Percentiles rank a stretch among this genome's conserved stretches.
phyloP scores from a whole-genome alignment of 306 rosid species.

The Datisca glomerata region DNA sequence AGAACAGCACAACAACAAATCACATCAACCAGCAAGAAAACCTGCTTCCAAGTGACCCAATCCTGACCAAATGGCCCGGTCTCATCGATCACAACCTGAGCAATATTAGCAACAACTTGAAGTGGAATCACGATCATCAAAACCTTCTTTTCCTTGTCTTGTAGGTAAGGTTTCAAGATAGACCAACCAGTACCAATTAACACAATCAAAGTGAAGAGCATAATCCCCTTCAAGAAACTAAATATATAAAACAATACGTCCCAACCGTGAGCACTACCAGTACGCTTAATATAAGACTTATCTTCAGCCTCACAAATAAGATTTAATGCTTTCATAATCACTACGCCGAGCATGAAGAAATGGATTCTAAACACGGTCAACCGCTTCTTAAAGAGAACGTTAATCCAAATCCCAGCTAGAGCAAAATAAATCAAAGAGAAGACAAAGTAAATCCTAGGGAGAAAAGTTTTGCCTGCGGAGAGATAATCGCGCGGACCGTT shows the following conservation, averaged over 20 bases:
- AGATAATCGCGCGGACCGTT: constrained; percentile 49
- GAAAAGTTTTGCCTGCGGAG: constrained; percentile 65
- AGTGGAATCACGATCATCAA: constrained; percentile 87
- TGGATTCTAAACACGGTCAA: constrained; percentile 73
- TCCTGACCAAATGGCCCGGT: constrained; percentile 71
- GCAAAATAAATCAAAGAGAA: constrained; percentile 41
- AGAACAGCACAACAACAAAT: constrained; percentile 88
- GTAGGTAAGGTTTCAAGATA: constrained; percentile 73
- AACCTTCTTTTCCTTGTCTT: constrained; percentile 92
- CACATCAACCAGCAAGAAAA: constrained; percentile 80
- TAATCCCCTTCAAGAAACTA: constrained; percentile 79
- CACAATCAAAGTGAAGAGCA: constrained; percentile 68
- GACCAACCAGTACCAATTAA: constrained; percentile 98
- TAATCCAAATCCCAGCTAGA: constrained; percentile 51
- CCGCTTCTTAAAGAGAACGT: constrained; percentile 59
- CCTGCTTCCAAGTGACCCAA: constrained; percentile 86
- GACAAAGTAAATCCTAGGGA: constrained; percentile 68
- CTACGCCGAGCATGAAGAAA: constrained; percentile 86
- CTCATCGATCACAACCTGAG: constrained; percentile 82
- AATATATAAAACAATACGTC: constrained; percentile 79
- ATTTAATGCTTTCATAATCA: constrained; percentile 61
- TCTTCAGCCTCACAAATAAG: constrained; percentile 84
- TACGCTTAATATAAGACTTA: constrained; percentile 70
- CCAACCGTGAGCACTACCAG: constrained; percentile 97
- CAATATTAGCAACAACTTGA: constrained; percentile 79